Conservation (phyloP, 2,329 filamentous ascomycete genomes). For the Polytolypa hystricis region DNA sequence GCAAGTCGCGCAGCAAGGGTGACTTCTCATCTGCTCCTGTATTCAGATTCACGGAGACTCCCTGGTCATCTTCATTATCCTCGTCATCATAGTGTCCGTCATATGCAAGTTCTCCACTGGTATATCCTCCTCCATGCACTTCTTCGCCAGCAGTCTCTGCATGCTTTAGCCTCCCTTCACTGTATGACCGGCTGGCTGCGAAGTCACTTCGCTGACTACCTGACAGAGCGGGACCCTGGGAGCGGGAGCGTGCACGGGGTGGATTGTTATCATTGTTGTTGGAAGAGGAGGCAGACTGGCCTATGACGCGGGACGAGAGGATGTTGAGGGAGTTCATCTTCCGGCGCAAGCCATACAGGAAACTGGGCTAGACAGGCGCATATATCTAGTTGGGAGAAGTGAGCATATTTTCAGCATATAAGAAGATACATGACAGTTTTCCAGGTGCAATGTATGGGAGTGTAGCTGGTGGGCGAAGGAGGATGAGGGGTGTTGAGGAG, state of each 20-base stretch:
- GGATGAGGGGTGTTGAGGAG: no score
- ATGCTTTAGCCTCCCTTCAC: constrained; percentile 28
- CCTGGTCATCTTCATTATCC: constrained; percentile 19
- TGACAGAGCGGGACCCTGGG: constrained; percentile 37
- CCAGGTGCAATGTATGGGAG: no score
- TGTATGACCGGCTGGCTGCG: constrained; percentile 32
- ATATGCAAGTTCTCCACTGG: constrained; percentile 14
- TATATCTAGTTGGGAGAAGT: no score
- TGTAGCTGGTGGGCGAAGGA: no score
- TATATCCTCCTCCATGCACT: no score
- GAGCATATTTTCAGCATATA: no score
- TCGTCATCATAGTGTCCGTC: constrained; percentile 29
- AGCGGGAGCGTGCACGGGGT: constrained; percentile 43
- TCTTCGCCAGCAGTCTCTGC: constrained; percentile 19
- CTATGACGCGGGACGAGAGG: constrained; percentile 71
- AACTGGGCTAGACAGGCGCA: constrained; percentile 20
- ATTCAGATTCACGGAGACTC: constrained; percentile 29
- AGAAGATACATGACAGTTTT: no score
- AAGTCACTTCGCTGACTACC: constrained; percentile 22
- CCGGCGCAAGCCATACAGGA: constrained; percentile 39
- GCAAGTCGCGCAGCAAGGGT: constrained; percentile 46
- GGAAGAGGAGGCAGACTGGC: constrained; percentile 42
- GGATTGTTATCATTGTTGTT: no score
- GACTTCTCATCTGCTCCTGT: constrained; percentile 51
- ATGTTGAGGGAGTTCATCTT: constrained; percentile 97